Percentiles rank a stretch among this genome's conserved stretches.
These are phyloP conservation scores for Thalassiosira pacifica DNA, from an alignment of 352 stramenopile species.

Conservation along the genomic window DNA sequence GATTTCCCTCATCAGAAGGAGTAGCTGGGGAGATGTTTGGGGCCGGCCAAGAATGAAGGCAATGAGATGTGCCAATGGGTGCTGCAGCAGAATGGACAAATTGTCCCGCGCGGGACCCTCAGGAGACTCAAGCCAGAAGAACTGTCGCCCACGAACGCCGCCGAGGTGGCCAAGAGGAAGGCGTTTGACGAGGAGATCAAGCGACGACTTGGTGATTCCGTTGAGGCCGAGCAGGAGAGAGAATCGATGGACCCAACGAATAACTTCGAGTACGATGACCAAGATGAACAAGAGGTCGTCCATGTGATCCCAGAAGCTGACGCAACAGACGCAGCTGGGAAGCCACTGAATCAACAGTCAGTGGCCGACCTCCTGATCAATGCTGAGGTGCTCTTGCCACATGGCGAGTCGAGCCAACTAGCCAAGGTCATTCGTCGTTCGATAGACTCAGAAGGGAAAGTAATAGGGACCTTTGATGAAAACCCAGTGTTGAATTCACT, in stretches of 20 bases:
- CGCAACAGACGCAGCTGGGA: conserved; percentile 20
- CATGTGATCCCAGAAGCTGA: conserved; percentile 35
- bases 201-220: conserved; percentile 27
- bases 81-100: conserved; percentile 42
- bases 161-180: conserved; percentile 32
- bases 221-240: no score
- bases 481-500: conserved; percentile 59
- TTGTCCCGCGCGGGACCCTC: conserved; percentile 19
- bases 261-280: not conserved
- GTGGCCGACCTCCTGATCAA: conserved; percentile 29
- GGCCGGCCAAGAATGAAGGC: conserved; percentile 46
- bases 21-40: conserved; percentile 47
- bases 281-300: conserved; percentile 4
- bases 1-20: conserved; percentile 29
- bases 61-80: conserved; percentile 46
- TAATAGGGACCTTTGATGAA: conserved; percentile 37
- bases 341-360: conserved; percentile 41
- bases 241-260: not conserved
- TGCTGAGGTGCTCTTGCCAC: conserved; percentile 20
- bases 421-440: conserved; percentile 11
- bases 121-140: conserved; percentile 37
- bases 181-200: conserved; percentile 24
- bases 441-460: conserved; percentile 39
- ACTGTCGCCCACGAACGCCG: conserved; percentile 12
- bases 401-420: conserved; percentile 2